phyloP scores from a whole-genome alignment of 208 protist species.

The Leishmania gerbilli region DNA sequence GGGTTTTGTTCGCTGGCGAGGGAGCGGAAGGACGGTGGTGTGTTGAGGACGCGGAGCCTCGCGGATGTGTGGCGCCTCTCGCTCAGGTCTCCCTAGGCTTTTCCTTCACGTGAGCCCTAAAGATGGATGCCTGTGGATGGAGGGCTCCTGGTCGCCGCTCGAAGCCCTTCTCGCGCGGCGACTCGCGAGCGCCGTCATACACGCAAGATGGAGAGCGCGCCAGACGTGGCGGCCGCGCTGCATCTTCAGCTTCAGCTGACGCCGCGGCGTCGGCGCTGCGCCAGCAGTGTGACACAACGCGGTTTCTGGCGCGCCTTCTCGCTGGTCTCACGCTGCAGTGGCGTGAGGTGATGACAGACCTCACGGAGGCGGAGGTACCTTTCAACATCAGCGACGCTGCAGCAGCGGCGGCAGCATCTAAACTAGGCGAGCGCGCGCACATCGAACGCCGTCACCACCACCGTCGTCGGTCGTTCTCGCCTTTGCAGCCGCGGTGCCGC shows the following conservation, averaged over 20 bases:
- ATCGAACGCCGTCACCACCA: neutral
- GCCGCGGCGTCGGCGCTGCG: slow-evolving; percentile 12
- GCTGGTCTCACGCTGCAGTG: slow-evolving; percentile 30
- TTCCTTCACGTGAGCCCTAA: neutral
- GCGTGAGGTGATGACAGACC: slow-evolving; percentile 22
- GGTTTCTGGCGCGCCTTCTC: slow-evolving; percentile 17
- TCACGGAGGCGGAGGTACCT: neutral
- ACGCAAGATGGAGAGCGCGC: neutral
- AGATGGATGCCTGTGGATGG: neutral
- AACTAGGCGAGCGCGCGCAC: neutral
- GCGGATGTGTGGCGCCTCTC: neutral
- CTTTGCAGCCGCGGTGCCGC: neutral
- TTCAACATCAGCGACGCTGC: neutral
- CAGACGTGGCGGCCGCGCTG: neutral
- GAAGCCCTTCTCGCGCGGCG: neutral
- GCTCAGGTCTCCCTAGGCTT: neutral
- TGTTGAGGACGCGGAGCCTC: neutral
- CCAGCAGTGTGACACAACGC: slow-evolving; percentile 24
- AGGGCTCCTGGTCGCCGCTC: neutral
- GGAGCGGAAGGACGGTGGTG: neutral
- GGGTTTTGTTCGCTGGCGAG: neutral
- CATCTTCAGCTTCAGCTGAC: neutral
- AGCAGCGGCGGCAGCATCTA: neutral
- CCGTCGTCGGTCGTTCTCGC: neutral
- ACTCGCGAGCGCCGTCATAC: neutral